phyloP scores from a whole-genome alignment of 345 rosid species.

The Viola odorata region DNA sequence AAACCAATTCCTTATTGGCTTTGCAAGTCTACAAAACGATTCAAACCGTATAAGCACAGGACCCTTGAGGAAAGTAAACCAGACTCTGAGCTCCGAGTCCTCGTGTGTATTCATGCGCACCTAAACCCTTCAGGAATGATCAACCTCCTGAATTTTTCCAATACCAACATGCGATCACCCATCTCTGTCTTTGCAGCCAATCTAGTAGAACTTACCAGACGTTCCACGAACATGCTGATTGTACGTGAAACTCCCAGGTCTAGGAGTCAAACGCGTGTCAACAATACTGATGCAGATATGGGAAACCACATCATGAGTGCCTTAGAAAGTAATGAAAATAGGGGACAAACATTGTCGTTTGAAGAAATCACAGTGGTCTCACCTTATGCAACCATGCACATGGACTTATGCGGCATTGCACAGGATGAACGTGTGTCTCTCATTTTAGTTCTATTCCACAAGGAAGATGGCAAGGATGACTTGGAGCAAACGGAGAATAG shows the following conservation, averaged over 20 bases:
- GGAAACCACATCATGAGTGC: conserved; percentile 3
- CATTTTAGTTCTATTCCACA: too few species aligned
- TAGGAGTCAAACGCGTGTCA: neutral
- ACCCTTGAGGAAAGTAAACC: neutral
- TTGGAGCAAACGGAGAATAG: too few species aligned
- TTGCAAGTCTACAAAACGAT: neutral
- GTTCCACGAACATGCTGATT: neutral
- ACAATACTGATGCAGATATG: neutral
- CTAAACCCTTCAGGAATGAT: neutral
- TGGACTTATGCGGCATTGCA: too few species aligned
- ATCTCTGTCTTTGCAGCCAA: neutral
- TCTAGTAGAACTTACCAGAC: neutral
- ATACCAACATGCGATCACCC: conserved; percentile 2
- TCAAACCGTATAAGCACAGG: neutral
- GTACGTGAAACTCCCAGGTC: conserved; percentile 8
- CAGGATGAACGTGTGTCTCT: too few species aligned
- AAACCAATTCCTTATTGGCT: neutral
- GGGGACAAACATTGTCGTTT: neutral
- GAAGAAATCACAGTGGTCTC: neutral
- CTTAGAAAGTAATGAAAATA: conserved; percentile 3
- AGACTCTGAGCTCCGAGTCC: neutral
- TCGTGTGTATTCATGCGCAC: neutral
- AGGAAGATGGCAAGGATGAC: too few species aligned
- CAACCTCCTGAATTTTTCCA: neutral
- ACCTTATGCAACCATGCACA: neutral